Evolutionary conservation across 2,329 filamentous ascomycete species (phyloP).

Genomic region (Malbranchea zuffiana): DNA sequence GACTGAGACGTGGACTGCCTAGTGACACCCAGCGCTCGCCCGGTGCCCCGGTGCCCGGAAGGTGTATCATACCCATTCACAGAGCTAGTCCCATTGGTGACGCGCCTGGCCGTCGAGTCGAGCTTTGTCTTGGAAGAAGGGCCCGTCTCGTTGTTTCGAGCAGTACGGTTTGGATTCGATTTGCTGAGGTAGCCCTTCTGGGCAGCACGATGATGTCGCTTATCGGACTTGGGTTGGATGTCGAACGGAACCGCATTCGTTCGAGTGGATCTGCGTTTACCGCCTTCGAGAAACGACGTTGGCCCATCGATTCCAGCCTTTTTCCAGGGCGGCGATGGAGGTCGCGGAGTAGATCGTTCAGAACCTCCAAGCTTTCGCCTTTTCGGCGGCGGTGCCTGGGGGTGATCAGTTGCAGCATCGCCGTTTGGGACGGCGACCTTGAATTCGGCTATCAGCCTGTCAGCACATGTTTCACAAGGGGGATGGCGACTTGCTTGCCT

Average conservation of each 20-base stretch:
- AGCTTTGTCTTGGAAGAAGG: conserved; percentile 20
- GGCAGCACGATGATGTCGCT: conserved; percentile 36
- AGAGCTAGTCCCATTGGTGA: conserved; percentile 21
- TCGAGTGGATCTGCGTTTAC: conserved; percentile 50
- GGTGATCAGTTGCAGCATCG: conserved; percentile 21
- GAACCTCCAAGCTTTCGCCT: conserved; percentile 35
- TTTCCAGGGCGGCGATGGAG: conserved; percentile 82
- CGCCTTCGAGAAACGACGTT: conserved; percentile 62
- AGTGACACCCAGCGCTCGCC: conserved; percentile 20
- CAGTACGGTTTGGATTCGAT: conserved; percentile 19
- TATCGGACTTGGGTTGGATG: conserved; percentile 37
- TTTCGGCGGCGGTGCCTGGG: conserved; percentile 35
- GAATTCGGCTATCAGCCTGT: conserved; percentile 6
- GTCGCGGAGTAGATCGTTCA: conserved; percentile 31
- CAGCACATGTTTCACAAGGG: conserved; percentile 4
- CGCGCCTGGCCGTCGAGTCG: conserved; percentile 23
- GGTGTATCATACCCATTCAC: conserved; percentile 21
- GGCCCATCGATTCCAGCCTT: conserved; percentile 73
- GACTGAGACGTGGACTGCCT: no score
- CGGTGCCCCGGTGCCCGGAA: conserved; percentile 17
- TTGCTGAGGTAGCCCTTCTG: conserved; percentile 27
- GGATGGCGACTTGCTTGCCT: conserved; percentile 16
- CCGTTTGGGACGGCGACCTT: conserved; percentile 14
- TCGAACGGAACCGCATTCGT: conserved; percentile 41
- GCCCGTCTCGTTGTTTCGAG: conserved; percentile 3